Evolutionary conservation across 2,329 filamentous ascomycete genomes (phyloP).

Genomic region (Davidsoniella virescens): DNA sequence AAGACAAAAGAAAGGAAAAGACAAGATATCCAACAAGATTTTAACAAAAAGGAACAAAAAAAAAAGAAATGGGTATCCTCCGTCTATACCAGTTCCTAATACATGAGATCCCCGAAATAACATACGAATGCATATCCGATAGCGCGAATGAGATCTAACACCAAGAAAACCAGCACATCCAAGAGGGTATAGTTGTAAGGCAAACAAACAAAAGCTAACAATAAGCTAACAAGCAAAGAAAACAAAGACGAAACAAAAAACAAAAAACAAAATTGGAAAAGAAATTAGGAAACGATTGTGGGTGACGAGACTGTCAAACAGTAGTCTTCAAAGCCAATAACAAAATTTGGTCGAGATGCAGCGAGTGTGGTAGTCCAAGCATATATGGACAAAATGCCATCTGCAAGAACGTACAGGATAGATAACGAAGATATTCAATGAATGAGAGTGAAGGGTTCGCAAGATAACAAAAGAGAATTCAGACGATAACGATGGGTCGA

Average conservation of each 20-base stretch:
- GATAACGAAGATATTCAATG: background rate
- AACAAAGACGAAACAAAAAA: background rate
- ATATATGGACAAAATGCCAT: too few species aligned
- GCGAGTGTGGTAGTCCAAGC: too few species aligned
- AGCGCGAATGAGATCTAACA: conserved; percentile 1
- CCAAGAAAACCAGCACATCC: conserved; percentile 3
- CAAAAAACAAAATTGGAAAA: background rate
- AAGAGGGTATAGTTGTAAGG: background rate
- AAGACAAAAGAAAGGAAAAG: background rate
- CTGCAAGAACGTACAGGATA: background rate
- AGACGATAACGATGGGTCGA: background rate
- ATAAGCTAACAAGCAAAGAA: background rate
- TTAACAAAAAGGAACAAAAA: conserved; percentile 1
- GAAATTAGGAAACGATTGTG: background rate
- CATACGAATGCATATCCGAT: background rate
- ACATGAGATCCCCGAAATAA: background rate
- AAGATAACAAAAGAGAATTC: background rate
- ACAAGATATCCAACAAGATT: conserved; percentile 3
- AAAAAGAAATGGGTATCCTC: conserved; percentile 1
- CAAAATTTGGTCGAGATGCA: background rate
- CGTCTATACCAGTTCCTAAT: conserved; percentile 3
- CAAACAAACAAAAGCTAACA: background rate
- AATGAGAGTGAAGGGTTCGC: background rate
- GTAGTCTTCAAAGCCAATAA: background rate
- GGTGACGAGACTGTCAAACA: background rate